These are phyloP conservation scores for Kazachstania sp. DNA, from an alignment of 1,139 yeast species.

Conservation along the genomic window DNA sequence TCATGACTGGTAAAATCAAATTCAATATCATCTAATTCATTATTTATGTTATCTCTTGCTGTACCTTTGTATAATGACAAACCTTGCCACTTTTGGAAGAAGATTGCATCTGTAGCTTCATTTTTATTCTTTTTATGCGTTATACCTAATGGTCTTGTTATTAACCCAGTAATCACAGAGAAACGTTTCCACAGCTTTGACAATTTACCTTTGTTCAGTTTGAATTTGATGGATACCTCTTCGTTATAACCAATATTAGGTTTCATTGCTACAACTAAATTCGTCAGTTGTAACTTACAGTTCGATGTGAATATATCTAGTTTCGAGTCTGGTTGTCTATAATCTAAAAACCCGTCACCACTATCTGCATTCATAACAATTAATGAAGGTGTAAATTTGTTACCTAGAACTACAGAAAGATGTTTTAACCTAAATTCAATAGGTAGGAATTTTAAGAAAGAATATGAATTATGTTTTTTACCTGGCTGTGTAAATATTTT, in stretches of 20 bases:
- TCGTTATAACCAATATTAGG: conserved; percentile 56
- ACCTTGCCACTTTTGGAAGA: conserved; percentile 42
- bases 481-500: conserved; percentile 13
- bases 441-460: conserved; percentile 45
- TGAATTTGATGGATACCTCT: conserved; percentile 15
- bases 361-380: conserved; percentile 51
- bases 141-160: conserved; percentile 12
- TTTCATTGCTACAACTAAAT: conserved; percentile 48
- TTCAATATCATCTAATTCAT: conserved; percentile 21
- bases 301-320: conserved; percentile 45
- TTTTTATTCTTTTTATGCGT: conserved; percentile 8
- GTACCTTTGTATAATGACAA: conserved; percentile 33
- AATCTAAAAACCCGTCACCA: conserved; percentile 55
- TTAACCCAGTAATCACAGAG: conserved; percentile 9
- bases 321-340: conserved; percentile 39
- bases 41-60: conserved; percentile 20
- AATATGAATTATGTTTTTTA: conserved; percentile 4
- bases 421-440: conserved; percentile 48
- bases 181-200: conserved; percentile 22
- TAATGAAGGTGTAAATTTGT: conserved; percentile 65
- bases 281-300: conserved; percentile 14
- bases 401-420: conserved; percentile 75
- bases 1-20: conserved; percentile 42
- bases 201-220: conserved; percentile 15
- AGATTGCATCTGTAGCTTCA: conserved; percentile 32